Conservation (phyloP, 2,329 filamentous ascomycete genomes). For the Alternaria sp. region DNA sequence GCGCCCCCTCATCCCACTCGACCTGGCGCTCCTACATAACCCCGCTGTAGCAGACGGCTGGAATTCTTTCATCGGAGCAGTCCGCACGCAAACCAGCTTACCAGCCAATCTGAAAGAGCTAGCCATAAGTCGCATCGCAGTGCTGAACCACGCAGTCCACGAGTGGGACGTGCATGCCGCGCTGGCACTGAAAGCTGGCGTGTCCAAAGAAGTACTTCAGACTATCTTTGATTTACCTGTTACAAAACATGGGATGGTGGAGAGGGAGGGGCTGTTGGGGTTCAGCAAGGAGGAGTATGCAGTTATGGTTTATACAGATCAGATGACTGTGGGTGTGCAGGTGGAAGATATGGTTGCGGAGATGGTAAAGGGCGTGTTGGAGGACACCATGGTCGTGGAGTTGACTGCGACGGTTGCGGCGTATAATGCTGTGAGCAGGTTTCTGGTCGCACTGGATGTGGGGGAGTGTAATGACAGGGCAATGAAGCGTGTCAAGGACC, state of each 20-base stretch:
- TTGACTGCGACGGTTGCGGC: constrained; percentile 78
- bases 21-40: constrained; percentile 63
- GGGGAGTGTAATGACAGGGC: constrained; percentile 50
- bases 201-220: constrained; percentile 64
- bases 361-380: constrained; percentile 65
- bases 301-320: constrained; percentile 76
- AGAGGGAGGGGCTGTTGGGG: constrained; percentile 46
- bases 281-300: constrained; percentile 62
- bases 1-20: constrained; percentile 61
- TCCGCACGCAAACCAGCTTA: constrained; percentile 61
- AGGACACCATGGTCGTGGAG: constrained; percentile 77
- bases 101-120: constrained; percentile 69
- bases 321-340: constrained; percentile 78
- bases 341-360: constrained; percentile 73
- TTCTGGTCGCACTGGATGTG: constrained; percentile 79
- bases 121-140: constrained; percentile 81
- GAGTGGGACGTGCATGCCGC: constrained; percentile 84
- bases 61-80: constrained; percentile 65
- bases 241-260: constrained; percentile 17
- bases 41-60: constrained; percentile 64
- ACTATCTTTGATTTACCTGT: constrained; percentile 48
- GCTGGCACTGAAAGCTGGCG: constrained; percentile 63
- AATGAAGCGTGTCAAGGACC: constrained; percentile 41
- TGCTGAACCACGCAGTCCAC: constrained; percentile 82
- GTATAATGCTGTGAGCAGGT: constrained; percentile 86